Base-by-base conservation (phyloP, 2,329 filamentous ascomycete genomes). In the Neofusicoccum sp. region DNA sequence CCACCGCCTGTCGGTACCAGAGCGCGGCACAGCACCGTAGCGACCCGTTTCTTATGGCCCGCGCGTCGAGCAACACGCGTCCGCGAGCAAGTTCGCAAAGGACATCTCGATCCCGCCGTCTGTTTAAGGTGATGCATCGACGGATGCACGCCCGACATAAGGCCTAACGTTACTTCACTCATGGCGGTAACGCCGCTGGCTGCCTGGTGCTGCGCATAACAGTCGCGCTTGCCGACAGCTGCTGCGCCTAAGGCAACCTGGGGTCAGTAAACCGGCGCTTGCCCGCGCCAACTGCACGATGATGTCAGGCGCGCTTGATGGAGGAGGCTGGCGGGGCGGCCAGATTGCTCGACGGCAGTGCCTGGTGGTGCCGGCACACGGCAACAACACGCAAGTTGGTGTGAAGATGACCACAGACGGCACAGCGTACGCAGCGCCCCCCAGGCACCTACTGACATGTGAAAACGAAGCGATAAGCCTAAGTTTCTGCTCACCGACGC, bases 201-300 rank as follows among this genome's bases (percentile, higher is more conserved):
- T 60, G 57, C 41, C 47, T 45, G 45, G 57, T 34, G 56, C 56
- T 38, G 20, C 6, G 45, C 41, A 40, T 45, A 26, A 28, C 45
- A 60, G 47, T 49, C 57, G 57, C 57, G 57, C 36, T 51, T 60
- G 57, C 57, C 47, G 57, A 59, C 45, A 26, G 38, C n/a, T 38
- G 14, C 38, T 47, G 57, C 34, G 30, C 45, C 57, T 60, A 60
- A 60, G 57, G 57, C 45, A 43, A 43, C 28, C 47, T 51, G 57
- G 47, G 47, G 57, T 26, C 14, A 45, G 47, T 33, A 36, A 51
- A 41, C 57, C 57, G 57, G 57, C 57, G 57, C 57, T 60, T 60
- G 40, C 45, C 44, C 40, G 24, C 45, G 36, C 28, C 3, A n/a
- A 43, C 45, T 54, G 38, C 57, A 49, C 30, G 26, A 49, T 60